A percentile compares a stretch with the other conserved stretches of the same genome.
These are phyloP conservation scores for Pseudogymnoascus sp. DNA, from an alignment of 2,329 filamentous ascomycete genomes.

Conservation along the genomic window DNA sequence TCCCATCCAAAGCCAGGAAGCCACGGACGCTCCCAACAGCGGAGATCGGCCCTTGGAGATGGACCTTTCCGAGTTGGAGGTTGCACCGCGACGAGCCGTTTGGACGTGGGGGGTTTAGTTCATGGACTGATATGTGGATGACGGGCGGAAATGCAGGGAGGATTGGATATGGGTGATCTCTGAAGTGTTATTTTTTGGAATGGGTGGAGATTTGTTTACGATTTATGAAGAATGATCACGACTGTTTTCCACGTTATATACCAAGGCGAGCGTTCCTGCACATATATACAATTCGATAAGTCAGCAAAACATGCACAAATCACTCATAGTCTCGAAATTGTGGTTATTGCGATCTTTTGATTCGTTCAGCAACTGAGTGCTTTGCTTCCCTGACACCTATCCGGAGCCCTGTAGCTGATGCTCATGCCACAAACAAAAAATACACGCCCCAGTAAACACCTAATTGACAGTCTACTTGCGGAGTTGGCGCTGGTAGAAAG, in stretches of 20 bases:
- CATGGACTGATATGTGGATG: background rate
- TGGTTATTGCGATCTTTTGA: background rate
- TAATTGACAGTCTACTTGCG: slow-evolving; percentile 70
- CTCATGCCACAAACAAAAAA: slow-evolving; percentile 10
- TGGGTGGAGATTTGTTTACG: background rate
- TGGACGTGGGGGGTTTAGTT: background rate
- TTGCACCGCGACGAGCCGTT: background rate
- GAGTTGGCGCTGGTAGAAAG: slow-evolving; percentile 99
- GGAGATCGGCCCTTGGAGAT: background rate
- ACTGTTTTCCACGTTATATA: background rate
- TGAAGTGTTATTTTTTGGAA: background rate
- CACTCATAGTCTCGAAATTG: background rate
- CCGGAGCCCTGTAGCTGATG: slow-evolving; percentile 8
- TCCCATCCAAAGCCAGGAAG: background rate
- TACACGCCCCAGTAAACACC: slow-evolving; percentile 23
- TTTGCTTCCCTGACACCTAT: slow-evolving; percentile 8
- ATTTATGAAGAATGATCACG: background rate
- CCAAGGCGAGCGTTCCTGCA: background rate
- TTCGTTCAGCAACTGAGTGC: slow-evolving; percentile 9
- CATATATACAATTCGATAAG: background rate
- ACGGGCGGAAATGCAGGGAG: background rate
- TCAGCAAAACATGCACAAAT: background rate
- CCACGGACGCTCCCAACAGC: background rate
- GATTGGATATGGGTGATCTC: background rate
- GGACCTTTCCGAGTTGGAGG: background rate